Conservation (phyloP, 108 stramenopile genomes). For the Skeletonema tropicum region DNA sequence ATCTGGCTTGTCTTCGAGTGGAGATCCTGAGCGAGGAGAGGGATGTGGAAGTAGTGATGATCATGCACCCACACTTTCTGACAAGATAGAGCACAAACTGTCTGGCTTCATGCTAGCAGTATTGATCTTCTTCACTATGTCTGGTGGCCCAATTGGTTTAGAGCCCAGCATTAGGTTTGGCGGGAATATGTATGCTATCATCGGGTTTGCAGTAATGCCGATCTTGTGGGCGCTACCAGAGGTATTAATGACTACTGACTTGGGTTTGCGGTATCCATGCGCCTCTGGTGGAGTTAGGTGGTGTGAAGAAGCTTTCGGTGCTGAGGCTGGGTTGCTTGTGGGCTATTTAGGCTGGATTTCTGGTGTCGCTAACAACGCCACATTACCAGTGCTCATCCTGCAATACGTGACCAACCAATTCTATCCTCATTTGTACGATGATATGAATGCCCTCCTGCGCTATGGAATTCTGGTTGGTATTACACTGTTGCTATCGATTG, state of each 20-base stretch:
- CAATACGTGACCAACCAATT: conserved; percentile 75
- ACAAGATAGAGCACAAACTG: neutral
- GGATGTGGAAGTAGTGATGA: neutral
- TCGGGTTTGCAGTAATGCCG: conserved; percentile 84
- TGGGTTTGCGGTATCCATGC: conserved; percentile 90
- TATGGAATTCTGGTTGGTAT: conserved; percentile 22
- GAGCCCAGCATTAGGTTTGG: conserved; percentile 85
- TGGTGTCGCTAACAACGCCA: conserved; percentile 92
- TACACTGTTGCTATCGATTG: conserved; percentile 17
- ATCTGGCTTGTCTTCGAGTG: neutral
- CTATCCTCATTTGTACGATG: conserved; percentile 30
- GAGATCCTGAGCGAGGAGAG: neutral
- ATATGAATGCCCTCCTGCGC: conserved; percentile 20
- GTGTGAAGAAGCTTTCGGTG: conserved; percentile 88
- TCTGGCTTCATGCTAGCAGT: conserved; percentile 24
- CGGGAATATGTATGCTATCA: conserved; percentile 82
- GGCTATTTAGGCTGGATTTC: conserved; percentile 92
- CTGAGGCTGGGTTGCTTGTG: conserved; percentile 71
- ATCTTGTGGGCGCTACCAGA: conserved; percentile 95
- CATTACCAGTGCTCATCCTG: conserved; percentile 85
- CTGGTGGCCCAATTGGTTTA: conserved; percentile 89
- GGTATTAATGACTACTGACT: conserved; percentile 89
- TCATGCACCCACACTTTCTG: neutral
- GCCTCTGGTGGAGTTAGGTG: conserved; percentile 90
- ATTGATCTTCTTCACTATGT: conserved; percentile 34